phyloP scores from a whole-genome alignment of 768 basidiomycete genomes.

The Suillus subaureus region DNA sequence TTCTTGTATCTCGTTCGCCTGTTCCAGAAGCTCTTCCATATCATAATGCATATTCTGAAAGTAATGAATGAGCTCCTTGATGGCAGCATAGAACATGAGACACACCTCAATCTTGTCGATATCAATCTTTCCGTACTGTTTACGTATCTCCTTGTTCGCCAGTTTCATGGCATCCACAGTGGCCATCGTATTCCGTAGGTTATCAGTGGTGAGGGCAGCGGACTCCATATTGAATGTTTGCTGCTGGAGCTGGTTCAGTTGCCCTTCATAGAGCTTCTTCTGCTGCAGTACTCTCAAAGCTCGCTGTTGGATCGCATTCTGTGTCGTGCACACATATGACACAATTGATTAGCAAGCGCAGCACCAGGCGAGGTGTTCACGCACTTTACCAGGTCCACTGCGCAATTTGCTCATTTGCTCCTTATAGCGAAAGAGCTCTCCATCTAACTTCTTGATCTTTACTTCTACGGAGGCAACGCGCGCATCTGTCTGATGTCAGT shows the following conservation, averaged over 20 bases:
- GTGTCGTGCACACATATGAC: constrained; percentile 9
- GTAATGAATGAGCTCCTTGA: constrained; percentile 3
- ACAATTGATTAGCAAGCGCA: neutral
- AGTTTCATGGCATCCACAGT: constrained; percentile 95
- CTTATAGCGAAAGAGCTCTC: constrained; percentile 88
- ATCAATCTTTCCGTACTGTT: constrained; percentile 96
- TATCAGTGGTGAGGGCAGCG: constrained; percentile 94
- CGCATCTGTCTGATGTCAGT: constrained; percentile 69
- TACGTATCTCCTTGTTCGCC: constrained; percentile 95
- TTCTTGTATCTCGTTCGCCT: constrained; percentile 98
- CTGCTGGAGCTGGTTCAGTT: constrained; percentile 87
- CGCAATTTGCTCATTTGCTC: constrained; percentile 95
- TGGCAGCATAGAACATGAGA: constrained; percentile 3
- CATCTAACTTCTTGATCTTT: constrained; percentile 95
- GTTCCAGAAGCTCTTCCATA: constrained; percentile 96
- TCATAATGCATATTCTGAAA: constrained; percentile 90
- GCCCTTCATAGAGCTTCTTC: constrained; percentile 94
- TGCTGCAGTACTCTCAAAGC: constrained; percentile 92
- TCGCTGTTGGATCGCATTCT: constrained; percentile 94
- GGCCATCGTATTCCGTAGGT: constrained; percentile 97
- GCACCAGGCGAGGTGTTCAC: constrained; percentile 15
- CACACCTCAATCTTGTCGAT: constrained; percentile 97
- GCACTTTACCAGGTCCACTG: constrained; percentile 93
- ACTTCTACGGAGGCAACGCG: constrained; percentile 90
- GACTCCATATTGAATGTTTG: constrained; percentile 99